These are phyloP conservation scores for Russula vinacea DNA, from an alignment of 768 basidiomycete species.

Conservation along the genomic window DNA sequence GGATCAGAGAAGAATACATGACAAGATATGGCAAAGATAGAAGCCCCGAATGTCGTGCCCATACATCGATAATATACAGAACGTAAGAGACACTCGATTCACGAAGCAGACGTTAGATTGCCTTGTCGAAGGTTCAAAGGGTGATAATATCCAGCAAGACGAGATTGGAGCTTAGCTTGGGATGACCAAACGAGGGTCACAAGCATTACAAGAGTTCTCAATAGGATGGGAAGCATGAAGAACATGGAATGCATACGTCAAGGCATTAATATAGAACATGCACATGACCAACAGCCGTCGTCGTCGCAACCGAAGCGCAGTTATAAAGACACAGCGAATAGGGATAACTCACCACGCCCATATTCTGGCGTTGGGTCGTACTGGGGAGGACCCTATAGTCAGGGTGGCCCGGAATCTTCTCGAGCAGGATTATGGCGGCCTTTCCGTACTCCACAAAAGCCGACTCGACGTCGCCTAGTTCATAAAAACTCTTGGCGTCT, in stretches of 20 bases:
- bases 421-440: constrained; percentile 73
- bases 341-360: constrained; percentile 56
- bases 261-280: neutral
- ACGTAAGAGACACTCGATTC: no score
- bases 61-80: no score
- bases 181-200: no score
- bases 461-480: constrained; percentile 58
- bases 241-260: no score
- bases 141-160: no score
- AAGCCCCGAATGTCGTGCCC: no score
- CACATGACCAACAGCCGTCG: constrained; percentile 2
- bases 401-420: constrained; percentile 67
- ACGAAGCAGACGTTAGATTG: no score
- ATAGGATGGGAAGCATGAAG: no score
- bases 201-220: no score
- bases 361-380: constrained; percentile 58
- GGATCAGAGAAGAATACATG: constrained; percentile 1
- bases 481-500: constrained; percentile 33
- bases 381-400: constrained; percentile 59
- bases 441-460: constrained; percentile 70
- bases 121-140: no score
- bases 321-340: neutral
- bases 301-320: constrained; percentile 9
- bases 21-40: no score
- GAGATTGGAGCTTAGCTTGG: no score